Percentiles rank a stretch among this genome's conserved stretches.
Evolutionary conservation across 345 rosid genomes (phyloP).

Genomic region (Anacardium occidentale): DNA sequence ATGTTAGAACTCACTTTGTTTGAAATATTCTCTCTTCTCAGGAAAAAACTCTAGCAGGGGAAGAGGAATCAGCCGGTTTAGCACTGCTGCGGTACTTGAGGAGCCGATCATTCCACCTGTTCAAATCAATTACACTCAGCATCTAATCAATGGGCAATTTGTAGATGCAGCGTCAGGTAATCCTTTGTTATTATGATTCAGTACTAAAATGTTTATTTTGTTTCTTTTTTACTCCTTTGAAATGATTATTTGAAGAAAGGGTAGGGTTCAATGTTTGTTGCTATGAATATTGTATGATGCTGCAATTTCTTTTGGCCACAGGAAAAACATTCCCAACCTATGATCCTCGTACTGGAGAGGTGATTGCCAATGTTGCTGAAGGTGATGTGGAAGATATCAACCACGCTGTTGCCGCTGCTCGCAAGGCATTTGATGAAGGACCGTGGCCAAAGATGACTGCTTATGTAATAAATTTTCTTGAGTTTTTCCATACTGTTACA

Average conservation of each 20-base stretch:
- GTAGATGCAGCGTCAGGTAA: slow-evolving; percentile 90
- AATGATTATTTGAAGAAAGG: not conserved
- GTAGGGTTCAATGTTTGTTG: not conserved
- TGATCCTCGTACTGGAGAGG: slow-evolving; percentile 73
- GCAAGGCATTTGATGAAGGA: slow-evolving; percentile 76
- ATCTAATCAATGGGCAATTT: slow-evolving; percentile 76
- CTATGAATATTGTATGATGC: not conserved
- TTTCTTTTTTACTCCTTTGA: not conserved
- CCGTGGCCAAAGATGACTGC: slow-evolving; percentile 78
- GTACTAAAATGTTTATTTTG: not conserved
- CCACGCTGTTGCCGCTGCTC: slow-evolving; percentile 69
- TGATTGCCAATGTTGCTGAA: slow-evolving; percentile 70
- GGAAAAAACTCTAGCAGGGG: slow-evolving; percentile 38
- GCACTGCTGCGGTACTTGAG: slow-evolving; percentile 62
- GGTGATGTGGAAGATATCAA: slow-evolving; percentile 64
- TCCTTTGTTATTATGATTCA: not conserved
- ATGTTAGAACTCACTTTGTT: not conserved
- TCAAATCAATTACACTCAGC: slow-evolving; percentile 60
- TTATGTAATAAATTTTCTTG: slow-evolving; percentile 35
- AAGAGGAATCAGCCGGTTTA: slow-evolving; percentile 42
- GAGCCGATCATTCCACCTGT: slow-evolving; percentile 67
- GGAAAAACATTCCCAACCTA: slow-evolving; percentile 62
- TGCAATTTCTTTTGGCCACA: slow-evolving; percentile 22
- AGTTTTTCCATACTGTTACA: not conserved
- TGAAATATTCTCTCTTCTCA: slow-evolving; percentile 24